Percentiles rank a stretch among this genome's conserved stretches.
Conservation (phyloP, 805 yeast genomes). For the Zygosaccharomyces siamensis region DNA sequence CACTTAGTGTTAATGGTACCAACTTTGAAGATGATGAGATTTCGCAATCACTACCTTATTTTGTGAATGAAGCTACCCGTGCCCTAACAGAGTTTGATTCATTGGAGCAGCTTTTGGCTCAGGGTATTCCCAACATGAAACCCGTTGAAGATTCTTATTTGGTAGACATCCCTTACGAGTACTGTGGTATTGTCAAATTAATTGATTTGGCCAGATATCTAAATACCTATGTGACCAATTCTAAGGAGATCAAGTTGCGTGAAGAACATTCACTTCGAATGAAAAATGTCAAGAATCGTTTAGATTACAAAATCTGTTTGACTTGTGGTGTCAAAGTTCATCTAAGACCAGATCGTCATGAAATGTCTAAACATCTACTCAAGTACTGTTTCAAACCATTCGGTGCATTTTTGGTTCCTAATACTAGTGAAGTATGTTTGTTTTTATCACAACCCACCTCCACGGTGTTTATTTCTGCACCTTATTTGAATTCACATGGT, state of each 20-base stretch:
- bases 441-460: conserved; percentile 34
- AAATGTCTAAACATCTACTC: conserved; percentile 29
- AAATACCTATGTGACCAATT: conserved; percentile 37
- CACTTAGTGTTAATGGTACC: conserved; percentile 23
- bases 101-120: conserved; percentile 10
- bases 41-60: conserved; percentile 7
- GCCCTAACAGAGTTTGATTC: conserved; percentile 17
- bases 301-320: conserved; percentile 44
- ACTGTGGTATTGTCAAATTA: conserved; percentile 52
- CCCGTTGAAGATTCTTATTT: conserved; percentile 15
- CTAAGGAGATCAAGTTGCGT: conserved; percentile 25
- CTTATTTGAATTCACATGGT: conserved; percentile 71
- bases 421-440: conserved; percentile 32
- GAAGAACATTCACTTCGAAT: conserved; percentile 30
- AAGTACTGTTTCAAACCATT: conserved; percentile 33
- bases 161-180: conserved; percentile 35
- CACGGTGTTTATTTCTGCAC: conserved; percentile 46
- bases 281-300: conserved; percentile 32
- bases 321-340: conserved; percentile 42
- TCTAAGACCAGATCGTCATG: conserved; percentile 30
- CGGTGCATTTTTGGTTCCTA: conserved; percentile 37
- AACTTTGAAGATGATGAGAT: conserved; percentile 16
- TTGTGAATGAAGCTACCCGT: conserved; percentile 14
- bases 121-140: conserved; percentile 8
- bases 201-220: conserved; percentile 48